Conservation (phyloP, 2,329 filamentous ascomycete species). For the Xylaria sp. region DNA sequence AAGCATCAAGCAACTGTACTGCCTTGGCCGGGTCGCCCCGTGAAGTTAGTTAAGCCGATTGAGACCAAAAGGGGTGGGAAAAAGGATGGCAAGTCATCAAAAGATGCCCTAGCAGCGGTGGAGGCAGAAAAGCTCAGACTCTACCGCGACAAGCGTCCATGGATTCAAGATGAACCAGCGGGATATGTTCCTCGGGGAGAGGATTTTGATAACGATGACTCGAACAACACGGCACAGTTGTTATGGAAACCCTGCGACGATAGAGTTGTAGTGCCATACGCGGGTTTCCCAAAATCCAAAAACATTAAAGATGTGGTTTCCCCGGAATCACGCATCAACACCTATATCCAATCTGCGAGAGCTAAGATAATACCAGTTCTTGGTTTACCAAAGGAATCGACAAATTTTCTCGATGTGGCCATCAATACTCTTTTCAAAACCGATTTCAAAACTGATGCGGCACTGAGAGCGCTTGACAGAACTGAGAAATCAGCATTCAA, state of each 20-base stretch:
- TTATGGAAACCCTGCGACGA: conserved; percentile 77
- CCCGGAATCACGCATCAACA: conserved; percentile 67
- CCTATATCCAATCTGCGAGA: conserved; percentile 76
- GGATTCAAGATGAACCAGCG: conserved; percentile 87
- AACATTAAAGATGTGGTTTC: conserved; percentile 51
- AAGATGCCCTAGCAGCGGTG: conserved; percentile 77
- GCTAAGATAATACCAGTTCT: conserved; percentile 63
- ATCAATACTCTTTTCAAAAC: conserved; percentile 73
- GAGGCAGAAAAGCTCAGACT: conserved; percentile 74
- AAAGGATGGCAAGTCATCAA: conserved; percentile 77
- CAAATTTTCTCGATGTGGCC: conserved; percentile 87
- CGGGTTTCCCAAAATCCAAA: conserved; percentile 22
- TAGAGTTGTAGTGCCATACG: conserved; percentile 15
- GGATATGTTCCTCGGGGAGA: conserved; percentile 87
- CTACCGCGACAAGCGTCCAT: conserved; percentile 81
- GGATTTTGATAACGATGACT: conserved; percentile 73
- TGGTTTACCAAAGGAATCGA: conserved; percentile 75
- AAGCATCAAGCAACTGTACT: conserved; percentile 87
- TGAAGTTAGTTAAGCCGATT: conserved; percentile 87
- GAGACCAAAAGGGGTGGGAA: conserved; percentile 85
- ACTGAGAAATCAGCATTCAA: conserved; percentile 76
- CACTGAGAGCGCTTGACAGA: conserved; percentile 71
- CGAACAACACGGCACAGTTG: conserved; percentile 74
- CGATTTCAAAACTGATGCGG: conserved; percentile 72
- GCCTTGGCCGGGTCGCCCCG: conserved; percentile 83